Evolutionary conservation across 345 rosid species (phyloP).

Genomic region (Pistacia atlantica): DNA sequence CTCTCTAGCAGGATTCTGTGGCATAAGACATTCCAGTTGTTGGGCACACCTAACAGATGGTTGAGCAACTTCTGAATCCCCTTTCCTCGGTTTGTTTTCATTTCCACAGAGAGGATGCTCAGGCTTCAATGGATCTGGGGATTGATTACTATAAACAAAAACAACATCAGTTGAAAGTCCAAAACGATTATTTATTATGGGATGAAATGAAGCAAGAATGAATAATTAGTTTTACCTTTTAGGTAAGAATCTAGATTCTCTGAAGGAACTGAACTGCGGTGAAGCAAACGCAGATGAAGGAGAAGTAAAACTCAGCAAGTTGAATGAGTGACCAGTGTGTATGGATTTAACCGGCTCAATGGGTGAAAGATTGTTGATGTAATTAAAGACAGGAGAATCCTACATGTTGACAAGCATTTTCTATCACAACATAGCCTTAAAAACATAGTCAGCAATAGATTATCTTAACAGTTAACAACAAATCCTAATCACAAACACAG

Average conservation of each 20-base stretch:
- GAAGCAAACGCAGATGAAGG: slow-evolving; percentile 56
- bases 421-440: background rate
- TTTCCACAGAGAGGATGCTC: slow-evolving; percentile 22
- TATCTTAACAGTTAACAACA: background rate
- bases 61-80: slow-evolving; percentile 27
- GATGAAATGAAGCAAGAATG: background rate
- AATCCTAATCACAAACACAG: background rate
- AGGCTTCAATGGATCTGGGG: slow-evolving; percentile 35
- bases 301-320: slow-evolving; percentile 43
- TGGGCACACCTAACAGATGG: slow-evolving; percentile 22
- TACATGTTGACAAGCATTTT: slow-evolving; percentile 29
- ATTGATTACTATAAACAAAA: slow-evolving; percentile 36
- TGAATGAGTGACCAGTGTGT: slow-evolving; percentile 32
- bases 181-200: too few species aligned
- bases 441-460: background rate
- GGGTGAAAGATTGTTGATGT: slow-evolving; percentile 65
- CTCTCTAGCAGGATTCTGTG: slow-evolving; percentile 25
- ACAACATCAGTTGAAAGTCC: background rate
- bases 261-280: slow-evolving; percentile 38
- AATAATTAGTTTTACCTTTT: slow-evolving; percentile 36
- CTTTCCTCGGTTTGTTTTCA: slow-evolving; percentile 26
- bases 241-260: slow-evolving; percentile 45
- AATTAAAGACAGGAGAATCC: slow-evolving; percentile 77
- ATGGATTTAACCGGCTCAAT: slow-evolving; percentile 47
- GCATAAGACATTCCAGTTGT: slow-evolving; percentile 21